These are phyloP conservation scores for Vachellia pachyceras DNA, from an alignment of 306 rosid genomes.

Conservation along the genomic window DNA sequence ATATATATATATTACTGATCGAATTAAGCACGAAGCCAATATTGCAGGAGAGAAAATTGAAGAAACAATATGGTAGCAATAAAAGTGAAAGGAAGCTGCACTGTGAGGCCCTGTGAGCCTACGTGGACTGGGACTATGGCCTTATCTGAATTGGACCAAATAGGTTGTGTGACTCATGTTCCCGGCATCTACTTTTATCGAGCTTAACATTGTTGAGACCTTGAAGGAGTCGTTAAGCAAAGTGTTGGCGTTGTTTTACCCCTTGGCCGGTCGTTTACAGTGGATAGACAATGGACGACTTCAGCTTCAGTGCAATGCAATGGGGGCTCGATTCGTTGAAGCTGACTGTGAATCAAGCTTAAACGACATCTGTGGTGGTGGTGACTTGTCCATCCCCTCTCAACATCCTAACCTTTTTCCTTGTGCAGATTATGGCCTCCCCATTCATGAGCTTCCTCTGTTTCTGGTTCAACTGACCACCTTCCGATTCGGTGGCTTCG, in stretches of 20 bases:
- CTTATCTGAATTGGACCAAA: constrained; percentile 67
- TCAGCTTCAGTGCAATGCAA: constrained; percentile 60
- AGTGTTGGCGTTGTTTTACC: constrained; percentile 65
- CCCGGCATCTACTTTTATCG: constrained; percentile 62
- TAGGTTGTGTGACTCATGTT: constrained; percentile 53
- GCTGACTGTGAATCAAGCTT: constrained; percentile 49
- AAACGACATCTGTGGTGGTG: constrained; percentile 48
- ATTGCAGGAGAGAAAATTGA: background rate
- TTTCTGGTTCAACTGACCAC: constrained; percentile 55
- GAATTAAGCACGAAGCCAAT: too few relatives aligned
- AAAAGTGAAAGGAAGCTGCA: constrained; percentile 40
- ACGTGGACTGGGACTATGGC: constrained; percentile 50
- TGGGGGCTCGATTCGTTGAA: constrained; percentile 51
- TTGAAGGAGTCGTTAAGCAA: constrained; percentile 52
- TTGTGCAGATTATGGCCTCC: constrained; percentile 42
- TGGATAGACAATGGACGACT: constrained; percentile 58
- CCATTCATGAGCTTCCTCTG: constrained; percentile 57
- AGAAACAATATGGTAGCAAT: constrained; percentile 39
- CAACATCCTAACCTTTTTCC: constrained; percentile 48
- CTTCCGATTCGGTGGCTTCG: constrained; percentile 63
- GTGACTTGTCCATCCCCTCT: constrained; percentile 47
- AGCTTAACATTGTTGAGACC: constrained; percentile 35
- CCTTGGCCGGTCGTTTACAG: constrained; percentile 63
- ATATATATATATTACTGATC: background rate
- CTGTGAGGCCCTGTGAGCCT: constrained; percentile 47